Evolutionary conservation across 352 stramenopile species (phyloP), one percentile per base, ranked within the genome.

Genomic region (Phytophthora sojae): DNA sequence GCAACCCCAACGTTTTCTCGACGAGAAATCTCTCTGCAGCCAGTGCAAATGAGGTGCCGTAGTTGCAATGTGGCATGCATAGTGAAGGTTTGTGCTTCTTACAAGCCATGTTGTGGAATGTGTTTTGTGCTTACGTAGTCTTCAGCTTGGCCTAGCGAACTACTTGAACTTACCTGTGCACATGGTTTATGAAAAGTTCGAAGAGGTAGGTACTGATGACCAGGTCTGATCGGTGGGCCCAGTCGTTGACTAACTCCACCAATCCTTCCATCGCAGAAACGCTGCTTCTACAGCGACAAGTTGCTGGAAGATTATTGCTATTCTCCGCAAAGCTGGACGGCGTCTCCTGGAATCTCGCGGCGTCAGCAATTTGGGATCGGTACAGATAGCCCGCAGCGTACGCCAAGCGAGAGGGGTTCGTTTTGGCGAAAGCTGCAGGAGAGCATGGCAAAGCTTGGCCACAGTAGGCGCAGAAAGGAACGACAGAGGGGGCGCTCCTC

Each of bases 311-410:
- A 96, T 50, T 90, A 93, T 26, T 95, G 88, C 59, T 94, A 91
- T 53, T 94, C 88, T 0, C 89, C 89, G 2, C 85, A 94, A 51
- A 96, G 89, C 64, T 96, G 89, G 89, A 91, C 89, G 2, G 86
- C 87, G 14, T 93, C 88, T 7, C 86, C 86, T 32, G 87, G 87
- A 9, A 81, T 92, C 52, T 70, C 73, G 30, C 83, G 88, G 11
- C 86, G 86, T 0, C 83, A 92, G 61, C 85, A 93, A 32, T 92
- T 96, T 69, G 85, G 85, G 6, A 91, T 80, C n/a, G 79, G 82
- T 15, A 79, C 60, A 26, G 80, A 90, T 56, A 91, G 83, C 52
- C 82, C 85, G 4, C 73, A 77, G 11, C 73, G 68, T 32, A 77
- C 68, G 58, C 67, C 67, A 35, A 79, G 57, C 26, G 75, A 78